Base-by-base conservation (phyloP, 176 grass and related monocot species). In the Carex scoparia region DNA sequence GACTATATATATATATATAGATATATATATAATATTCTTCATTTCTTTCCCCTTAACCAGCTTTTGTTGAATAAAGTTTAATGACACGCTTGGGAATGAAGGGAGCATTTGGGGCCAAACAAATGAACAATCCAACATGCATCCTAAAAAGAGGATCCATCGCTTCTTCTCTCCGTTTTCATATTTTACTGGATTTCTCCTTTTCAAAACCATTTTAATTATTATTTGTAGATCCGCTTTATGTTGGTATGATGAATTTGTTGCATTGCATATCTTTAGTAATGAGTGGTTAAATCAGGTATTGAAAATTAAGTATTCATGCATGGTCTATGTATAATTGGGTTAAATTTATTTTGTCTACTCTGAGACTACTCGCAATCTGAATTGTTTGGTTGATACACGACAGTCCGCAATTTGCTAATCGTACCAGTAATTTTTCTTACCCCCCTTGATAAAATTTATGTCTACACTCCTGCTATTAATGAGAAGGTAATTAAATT, bases 71-170 rank as follows among this genome's bases (percentile, higher is more conserved):
- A 82, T 85, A 89, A 89, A 89, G 87, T 65, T 71, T 69, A 37
- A 85, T 89, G 83, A 76, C 83, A 89, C 78, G 76, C 87, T 89
- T 89, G 65, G 83, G 87, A 82, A 80, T 66, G 82, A 89, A 89
- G 87, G 87, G 74, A 89, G 65, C 57, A 69, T 66, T 65, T 61
- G 79, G 81, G 88, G 67, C 88, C 88, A 57, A 38, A 68, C 73
- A 62, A 76, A 19, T 88, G 19, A 79, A 46, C 87, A 53, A 76
- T 76, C 57, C 58, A 62, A 13, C 70, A 85, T 76, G 37, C 67
- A 85, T 76, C 56, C 67, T 51, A 85, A 31, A 85, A 61, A 67
- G 42, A 51, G 65, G 6, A 37, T 53, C 23, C 23, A 23, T 23
- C 12, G 11, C 9, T 68, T 55, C 44, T 68, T 46, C 44, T 83